Percentiles rank a stretch among this genome's conserved stretches.
Conservation (phyloP, 208 protist species). For the Zelonia costaricensis region DNA sequence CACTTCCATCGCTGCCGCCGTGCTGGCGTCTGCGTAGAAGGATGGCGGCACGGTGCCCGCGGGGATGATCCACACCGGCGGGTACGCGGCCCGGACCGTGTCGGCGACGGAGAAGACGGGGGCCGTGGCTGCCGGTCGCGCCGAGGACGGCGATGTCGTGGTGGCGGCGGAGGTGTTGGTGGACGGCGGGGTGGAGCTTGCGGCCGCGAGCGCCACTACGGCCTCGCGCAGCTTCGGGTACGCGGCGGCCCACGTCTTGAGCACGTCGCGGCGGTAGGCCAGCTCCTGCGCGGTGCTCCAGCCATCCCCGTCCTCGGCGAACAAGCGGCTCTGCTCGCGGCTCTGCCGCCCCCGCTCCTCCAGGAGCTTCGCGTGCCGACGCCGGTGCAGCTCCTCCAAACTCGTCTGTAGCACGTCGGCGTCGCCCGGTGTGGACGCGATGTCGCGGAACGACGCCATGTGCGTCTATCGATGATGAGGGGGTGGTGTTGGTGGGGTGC, state of each 20-base stretch:
- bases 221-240: conserved; percentile 26
- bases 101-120: conserved; percentile 26
- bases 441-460: conserved; percentile 26
- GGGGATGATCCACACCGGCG: conserved; percentile 47
- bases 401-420: conserved; percentile 20
- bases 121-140: neutral
- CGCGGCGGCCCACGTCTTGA: conserved; percentile 12
- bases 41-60: conserved; percentile 32
- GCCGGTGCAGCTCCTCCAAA: conserved; percentile 17
- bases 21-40: conserved; percentile 4
- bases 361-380: conserved; percentile 17
- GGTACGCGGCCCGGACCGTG: conserved; percentile 7
- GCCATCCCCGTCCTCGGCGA: neutral
- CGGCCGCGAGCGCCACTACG: neutral
- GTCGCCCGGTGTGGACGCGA: conserved; percentile 15
- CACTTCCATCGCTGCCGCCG: conserved; percentile 1
- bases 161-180: neutral
- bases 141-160: too few species aligned
- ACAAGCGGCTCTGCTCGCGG: neutral
- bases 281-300: conserved; percentile 18
- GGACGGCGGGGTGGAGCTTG: neutral
- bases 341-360: conserved; percentile 2
- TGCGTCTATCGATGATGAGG: neutral
- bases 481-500: too few species aligned
- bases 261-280: conserved; percentile 26